phyloP scores from a whole-genome alignment of 148 eudicot genomes.

The Agrostemma githago region DNA sequence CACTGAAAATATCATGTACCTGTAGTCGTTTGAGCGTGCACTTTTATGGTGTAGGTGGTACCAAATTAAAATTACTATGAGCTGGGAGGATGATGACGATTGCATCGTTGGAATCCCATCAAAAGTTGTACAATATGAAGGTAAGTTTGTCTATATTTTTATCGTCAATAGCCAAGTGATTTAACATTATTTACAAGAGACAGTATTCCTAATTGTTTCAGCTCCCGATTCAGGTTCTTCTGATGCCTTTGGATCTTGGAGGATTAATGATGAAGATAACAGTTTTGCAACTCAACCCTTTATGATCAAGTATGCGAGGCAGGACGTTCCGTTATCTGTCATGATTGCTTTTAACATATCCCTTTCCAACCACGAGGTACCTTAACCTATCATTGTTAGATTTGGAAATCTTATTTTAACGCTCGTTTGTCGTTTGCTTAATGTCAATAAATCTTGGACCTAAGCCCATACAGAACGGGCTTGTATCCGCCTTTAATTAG shows the following conservation, averaged over 20 bases:
- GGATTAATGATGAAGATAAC: slow-evolving; percentile 85
- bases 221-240: slow-evolving; percentile 72
- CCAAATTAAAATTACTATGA: slow-evolving; percentile 87
- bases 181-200: too few species aligned
- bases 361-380: slow-evolving; percentile 66
- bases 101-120: slow-evolving; percentile 58
- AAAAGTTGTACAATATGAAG: slow-evolving; percentile 89
- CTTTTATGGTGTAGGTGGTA: slow-evolving; percentile 62
- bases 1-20: neutral
- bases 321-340: slow-evolving; percentile 82
- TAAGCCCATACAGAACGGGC: too few species aligned
- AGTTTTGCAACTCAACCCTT: slow-evolving; percentile 95
- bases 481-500: neutral
- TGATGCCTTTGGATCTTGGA: slow-evolving; percentile 80
- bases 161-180: neutral
- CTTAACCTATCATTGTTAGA: slow-evolving; percentile 16
- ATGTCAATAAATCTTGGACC: neutral
- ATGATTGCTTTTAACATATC: slow-evolving; percentile 84
- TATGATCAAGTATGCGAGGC: slow-evolving; percentile 90
- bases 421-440: neutral
- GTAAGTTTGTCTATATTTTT: slow-evolving; percentile 27
- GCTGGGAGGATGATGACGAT: slow-evolving; percentile 71
- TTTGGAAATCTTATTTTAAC: neutral
- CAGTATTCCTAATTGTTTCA: slow-evolving; percentile 28
- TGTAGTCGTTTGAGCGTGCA: slow-evolving; percentile 2